phyloP scores from a whole-genome alignment of 768 basidiomycete genomes.

The Amanita phalloides region DNA sequence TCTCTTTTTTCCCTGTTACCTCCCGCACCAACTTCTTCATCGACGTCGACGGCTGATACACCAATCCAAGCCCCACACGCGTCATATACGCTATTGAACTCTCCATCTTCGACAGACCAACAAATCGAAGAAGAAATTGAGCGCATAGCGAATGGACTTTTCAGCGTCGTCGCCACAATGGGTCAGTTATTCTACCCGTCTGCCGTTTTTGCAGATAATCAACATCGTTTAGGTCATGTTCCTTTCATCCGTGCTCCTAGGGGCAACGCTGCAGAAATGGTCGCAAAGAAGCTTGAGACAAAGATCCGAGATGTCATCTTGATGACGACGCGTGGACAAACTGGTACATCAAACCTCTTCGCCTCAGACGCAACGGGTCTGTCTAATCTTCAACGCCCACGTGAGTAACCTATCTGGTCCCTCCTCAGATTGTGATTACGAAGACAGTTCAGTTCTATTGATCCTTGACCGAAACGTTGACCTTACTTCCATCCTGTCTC shows the following conservation, averaged over 20 bases:
- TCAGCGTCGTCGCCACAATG: constrained; percentile 82
- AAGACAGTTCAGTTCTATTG: constrained; percentile 57
- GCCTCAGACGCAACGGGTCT: constrained; percentile 74
- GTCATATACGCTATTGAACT: constrained; percentile 83
- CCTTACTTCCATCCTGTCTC: constrained; percentile 84
- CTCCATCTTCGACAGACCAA: constrained; percentile 80
- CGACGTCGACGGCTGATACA: constrained; percentile 21
- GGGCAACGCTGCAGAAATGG: constrained; percentile 98
- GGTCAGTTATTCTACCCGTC: constrained; percentile 34
- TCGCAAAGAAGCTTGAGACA: constrained; percentile 91
- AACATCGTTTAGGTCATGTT: constrained; percentile 53
- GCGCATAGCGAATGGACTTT: constrained; percentile 80
- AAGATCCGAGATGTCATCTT: constrained; percentile 83
- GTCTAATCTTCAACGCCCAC: constrained; percentile 78
- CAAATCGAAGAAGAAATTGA: constrained; percentile 93
- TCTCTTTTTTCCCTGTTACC: constrained; percentile 88
- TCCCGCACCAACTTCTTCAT: constrained; percentile 29
- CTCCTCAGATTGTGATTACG: constrained; percentile 6
- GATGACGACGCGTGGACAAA: constrained; percentile 52
- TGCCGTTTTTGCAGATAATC: background rate
- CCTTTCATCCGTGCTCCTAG: constrained; percentile 91
- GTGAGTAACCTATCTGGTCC: constrained; percentile 32
- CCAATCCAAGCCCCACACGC: constrained; percentile 32
- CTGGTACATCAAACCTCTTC: constrained; percentile 45
- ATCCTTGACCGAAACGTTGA: constrained; percentile 94